These are phyloP conservation scores for Aspergillus nanangensis DNA, from an alignment of 495 filamentous ascomycete species.

Conservation along the genomic window DNA sequence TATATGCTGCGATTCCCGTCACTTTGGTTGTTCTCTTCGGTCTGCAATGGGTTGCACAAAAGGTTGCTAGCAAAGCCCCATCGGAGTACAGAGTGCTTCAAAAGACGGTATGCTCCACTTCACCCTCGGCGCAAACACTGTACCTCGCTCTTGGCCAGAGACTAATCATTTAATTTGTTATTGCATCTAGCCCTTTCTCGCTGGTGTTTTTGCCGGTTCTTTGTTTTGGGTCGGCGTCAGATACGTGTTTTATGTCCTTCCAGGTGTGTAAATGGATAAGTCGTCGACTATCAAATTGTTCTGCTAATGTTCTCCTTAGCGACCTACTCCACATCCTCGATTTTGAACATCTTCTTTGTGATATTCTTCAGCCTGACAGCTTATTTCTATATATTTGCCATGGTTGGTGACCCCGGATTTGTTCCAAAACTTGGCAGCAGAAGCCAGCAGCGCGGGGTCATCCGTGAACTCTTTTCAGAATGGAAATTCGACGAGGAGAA, in stretches of 20 bases:
- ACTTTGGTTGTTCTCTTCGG: conserved; percentile 59
- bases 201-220: conserved; percentile 87
- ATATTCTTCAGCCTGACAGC: conserved; percentile 57
- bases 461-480: conserved; percentile 73
- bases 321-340: conserved; percentile 57
- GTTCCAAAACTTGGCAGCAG: conserved; percentile 90
- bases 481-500: conserved; percentile 93
- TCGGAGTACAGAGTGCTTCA: conserved; percentile 82
- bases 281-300: neutral
- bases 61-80: conserved; percentile 73
- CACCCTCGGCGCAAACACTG: neutral
- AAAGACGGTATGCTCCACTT: conserved; percentile 61
- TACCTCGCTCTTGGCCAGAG: neutral
- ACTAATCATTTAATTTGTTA: conserved; percentile 6
- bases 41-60: conserved; percentile 75
- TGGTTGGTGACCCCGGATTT: conserved; percentile 87
- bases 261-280: conserved; percentile 42
- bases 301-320: conserved; percentile 31
- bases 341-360: conserved; percentile 72
- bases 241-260: conserved; percentile 70
- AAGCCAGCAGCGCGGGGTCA: conserved; percentile 78
- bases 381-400: conserved; percentile 83
- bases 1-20: conserved; percentile 72
- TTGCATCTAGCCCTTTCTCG: conserved; percentile 70
- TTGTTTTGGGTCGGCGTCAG: conserved; percentile 77